These are phyloP conservation scores for Zygotorulaspora sp. DNA, from an alignment of 805 yeast genomes.

Conservation along the genomic window DNA sequence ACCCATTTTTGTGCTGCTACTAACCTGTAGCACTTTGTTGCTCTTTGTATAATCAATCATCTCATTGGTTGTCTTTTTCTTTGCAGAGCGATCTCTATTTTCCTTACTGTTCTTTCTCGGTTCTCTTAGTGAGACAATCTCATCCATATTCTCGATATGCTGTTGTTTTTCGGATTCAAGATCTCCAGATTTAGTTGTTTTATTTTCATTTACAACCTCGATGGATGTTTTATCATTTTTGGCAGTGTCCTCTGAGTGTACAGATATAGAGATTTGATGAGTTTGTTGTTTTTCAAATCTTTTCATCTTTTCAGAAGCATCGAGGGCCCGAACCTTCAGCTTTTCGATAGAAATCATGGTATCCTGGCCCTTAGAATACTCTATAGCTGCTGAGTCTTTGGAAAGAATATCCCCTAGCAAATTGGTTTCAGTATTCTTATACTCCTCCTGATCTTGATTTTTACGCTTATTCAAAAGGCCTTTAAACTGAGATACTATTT, in stretches of 20 bases:
- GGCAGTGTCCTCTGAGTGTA: constrained; percentile 19
- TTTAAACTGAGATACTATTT: constrained; percentile 11
- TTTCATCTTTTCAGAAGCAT: constrained; percentile 14
- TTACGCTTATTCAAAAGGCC: constrained; percentile 2
- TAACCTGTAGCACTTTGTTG: constrained; percentile 39
- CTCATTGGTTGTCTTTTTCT: constrained; percentile 16
- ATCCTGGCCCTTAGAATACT: constrained; percentile 8
- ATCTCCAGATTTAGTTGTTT: constrained; percentile 1
- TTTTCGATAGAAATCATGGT: constrained; percentile 11
- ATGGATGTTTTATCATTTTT: constrained; percentile 4
- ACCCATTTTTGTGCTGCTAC: constrained; percentile 12
- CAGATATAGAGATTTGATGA: constrained; percentile 1
- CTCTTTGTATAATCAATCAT: constrained; percentile 44
- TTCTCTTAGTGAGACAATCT: constrained; percentile 40
- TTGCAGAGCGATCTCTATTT: constrained; percentile 5
- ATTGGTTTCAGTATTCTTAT: constrained; percentile 1
- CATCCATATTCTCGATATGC: constrained; percentile 31
- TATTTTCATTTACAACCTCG: too few species aligned
- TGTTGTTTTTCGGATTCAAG: constrained; percentile 13
- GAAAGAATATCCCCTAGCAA: constrained; percentile 14
- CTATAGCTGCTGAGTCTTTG: constrained; percentile 7
- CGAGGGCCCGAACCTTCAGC: constrained; percentile 16
- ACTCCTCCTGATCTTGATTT: background rate
- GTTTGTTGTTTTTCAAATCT: constrained; percentile 16
- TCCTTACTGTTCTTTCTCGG: constrained; percentile 15